These are phyloP conservation scores for Claviceps lovelessii DNA, from an alignment of 2,329 filamentous ascomycete genomes.

Conservation along the genomic window DNA sequence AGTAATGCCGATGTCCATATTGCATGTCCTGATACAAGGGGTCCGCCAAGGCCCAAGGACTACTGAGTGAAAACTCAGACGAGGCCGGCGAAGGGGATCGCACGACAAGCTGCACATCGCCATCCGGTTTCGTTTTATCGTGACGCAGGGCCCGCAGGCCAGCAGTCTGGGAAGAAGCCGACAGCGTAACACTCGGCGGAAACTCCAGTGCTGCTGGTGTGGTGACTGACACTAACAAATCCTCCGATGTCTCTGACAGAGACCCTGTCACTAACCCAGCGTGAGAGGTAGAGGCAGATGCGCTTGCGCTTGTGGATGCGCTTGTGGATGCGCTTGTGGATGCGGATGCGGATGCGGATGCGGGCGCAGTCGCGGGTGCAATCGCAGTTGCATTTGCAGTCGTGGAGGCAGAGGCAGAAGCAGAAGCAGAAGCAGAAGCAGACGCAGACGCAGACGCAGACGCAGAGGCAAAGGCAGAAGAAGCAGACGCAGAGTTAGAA, in stretches of 20 bases:
- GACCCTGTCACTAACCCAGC: background rate
- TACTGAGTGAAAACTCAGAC: constrained; percentile 9
- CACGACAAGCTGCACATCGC: constrained; percentile 16
- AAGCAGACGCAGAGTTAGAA: background rate
- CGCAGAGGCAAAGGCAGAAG: background rate
- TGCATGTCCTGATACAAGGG: constrained; percentile 38
- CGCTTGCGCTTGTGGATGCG: background rate
- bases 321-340: background rate
- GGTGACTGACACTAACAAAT: constrained; percentile 2
- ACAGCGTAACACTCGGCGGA: background rate
- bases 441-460: background rate
- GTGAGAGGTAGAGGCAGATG: background rate
- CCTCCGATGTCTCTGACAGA: constrained; percentile 5
- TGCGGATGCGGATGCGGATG: background rate
- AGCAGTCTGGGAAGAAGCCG: constrained; percentile 2
- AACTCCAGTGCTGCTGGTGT: background rate
- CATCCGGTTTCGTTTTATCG: constrained; percentile 4
- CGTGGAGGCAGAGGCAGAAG: background rate
- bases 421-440: background rate
- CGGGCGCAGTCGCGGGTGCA: background rate
- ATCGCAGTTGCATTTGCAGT: background rate
- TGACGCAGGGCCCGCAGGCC: background rate
- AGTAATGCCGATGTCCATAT: constrained; percentile 28
- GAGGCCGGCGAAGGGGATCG: constrained; percentile 8
- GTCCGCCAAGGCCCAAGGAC: constrained; percentile 27